phyloP scores from a whole-genome alignment of 1,139 yeast species.

The Pichiaceae sp. region DNA sequence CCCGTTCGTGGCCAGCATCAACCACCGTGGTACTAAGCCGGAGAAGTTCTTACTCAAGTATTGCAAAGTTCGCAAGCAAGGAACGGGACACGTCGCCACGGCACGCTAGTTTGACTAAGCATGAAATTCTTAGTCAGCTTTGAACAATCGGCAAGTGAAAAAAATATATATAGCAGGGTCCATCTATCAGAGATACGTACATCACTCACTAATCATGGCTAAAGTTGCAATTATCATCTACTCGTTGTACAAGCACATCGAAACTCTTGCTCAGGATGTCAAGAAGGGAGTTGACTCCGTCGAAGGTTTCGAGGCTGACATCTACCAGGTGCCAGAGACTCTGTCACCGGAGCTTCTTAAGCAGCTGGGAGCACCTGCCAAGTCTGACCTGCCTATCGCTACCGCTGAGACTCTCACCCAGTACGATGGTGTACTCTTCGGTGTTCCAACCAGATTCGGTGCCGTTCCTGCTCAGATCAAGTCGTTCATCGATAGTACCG shows the following conservation, averaged over 20 bases:
- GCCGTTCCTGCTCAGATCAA: slow-evolving; percentile 37
- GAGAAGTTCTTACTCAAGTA: slow-evolving; percentile 70
- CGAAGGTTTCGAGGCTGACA: slow-evolving; percentile 31
- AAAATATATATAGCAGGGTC: background rate
- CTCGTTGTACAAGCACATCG: slow-evolving; percentile 42
- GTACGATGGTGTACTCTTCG: slow-evolving; percentile 43
- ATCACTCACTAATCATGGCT: slow-evolving; percentile 8
- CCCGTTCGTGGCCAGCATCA: slow-evolving; percentile 57
- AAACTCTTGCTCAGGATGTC: slow-evolving; percentile 32
- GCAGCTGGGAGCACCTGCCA: slow-evolving; percentile 36
- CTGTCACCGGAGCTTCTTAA: slow-evolving; percentile 33
- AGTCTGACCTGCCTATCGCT: slow-evolving; percentile 32
- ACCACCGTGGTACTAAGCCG: slow-evolving; percentile 47
- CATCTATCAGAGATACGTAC: background rate
- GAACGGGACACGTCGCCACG: slow-evolving; percentile 34
- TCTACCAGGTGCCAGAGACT: slow-evolving; percentile 46
- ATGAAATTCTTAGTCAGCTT: background rate
- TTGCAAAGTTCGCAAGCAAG: slow-evolving; percentile 58
- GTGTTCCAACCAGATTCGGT: slow-evolving; percentile 46
- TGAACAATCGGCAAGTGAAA: too few species aligned
- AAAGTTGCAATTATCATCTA: slow-evolving; percentile 32
- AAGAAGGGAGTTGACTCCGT: slow-evolving; percentile 33
- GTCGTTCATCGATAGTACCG: slow-evolving; percentile 37
- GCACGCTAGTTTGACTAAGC: background rate
- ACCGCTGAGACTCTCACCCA: slow-evolving; percentile 29